Evolutionary conservation across 306 rosid species (phyloP), one percentile per base, ranked within the genome.

Genomic region (Calophaca sinica): DNA sequence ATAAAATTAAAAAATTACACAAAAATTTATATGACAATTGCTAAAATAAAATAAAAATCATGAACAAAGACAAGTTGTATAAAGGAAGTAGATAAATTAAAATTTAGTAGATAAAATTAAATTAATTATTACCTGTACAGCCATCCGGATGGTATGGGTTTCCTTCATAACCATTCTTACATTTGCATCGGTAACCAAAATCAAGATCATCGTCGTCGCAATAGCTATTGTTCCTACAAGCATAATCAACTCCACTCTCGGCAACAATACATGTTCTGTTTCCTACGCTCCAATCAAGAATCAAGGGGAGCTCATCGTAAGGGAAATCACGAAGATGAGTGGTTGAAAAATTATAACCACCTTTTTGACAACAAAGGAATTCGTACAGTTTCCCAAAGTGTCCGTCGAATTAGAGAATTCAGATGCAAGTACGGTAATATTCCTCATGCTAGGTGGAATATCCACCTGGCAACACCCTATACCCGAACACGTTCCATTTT

Each of bases 331-430:
- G 26, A 20, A 35, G 5, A 35, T 35, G 38, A 35, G 38, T 2
- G 5, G 38, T 35, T 35, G 28, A 0, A 15, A 52, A 52, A 2
- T 52, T 6, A 52, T 52, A 52, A 3, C 0, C n/a, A 0, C 31
- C 58, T 13, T 52, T 35, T 85, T 80, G 6, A 59, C 79, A 6
- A 82, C 62, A 67, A 82, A 82, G 0, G 82, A 62, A 6, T 66
- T 38, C 35, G 32, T 73, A 13, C 62, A 49, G 2, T 33, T 15
- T 0, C 55, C 29, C 3, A 0, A 14, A 10, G 1, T 4, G 10
- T n/a, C 7, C 0, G n/a, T 7, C 2, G 57, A 58, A 61, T 48
- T 60, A 6, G 32, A 7, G 2, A 49, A 74, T 0, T 0, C 6
- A 7, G 0, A 6, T 1, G 11, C 62, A 2, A 8, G 1, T 1